phyloP scores from a whole-genome alignment of 148 eudicot species.

The Rhododendron mucronatum region DNA sequence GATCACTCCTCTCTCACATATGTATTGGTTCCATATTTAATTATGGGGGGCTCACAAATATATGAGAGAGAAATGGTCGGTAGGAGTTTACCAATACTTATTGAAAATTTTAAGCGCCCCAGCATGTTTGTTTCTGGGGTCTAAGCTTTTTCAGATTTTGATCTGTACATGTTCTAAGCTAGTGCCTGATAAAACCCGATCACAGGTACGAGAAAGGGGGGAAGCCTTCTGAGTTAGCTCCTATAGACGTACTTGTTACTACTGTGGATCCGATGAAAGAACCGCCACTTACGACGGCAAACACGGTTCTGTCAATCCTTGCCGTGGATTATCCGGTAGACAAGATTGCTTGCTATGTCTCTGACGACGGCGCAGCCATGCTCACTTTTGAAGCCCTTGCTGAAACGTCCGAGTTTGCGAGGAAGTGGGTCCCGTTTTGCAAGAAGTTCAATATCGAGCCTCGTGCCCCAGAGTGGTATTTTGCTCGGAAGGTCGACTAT shows the following conservation, averaged over 20 bases:
- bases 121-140: background rate
- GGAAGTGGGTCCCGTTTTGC: conserved; percentile 94
- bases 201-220: conserved; percentile 97
- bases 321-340: conserved; percentile 95
- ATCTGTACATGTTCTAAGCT: too few species aligned
- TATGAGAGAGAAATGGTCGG: too few species aligned
- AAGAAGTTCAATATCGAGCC: conserved; percentile 86
- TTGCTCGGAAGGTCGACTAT: conserved; percentile 84
- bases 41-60: too few species aligned
- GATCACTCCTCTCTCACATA: too few species aligned
- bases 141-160: background rate
- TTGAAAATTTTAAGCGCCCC: background rate
- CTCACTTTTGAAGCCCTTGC: conserved; percentile 95
- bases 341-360: background rate
- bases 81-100: too few species aligned
- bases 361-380: conserved; percentile 97
- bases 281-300: conserved; percentile 87
- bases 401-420: conserved; percentile 83
- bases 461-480: conserved; percentile 98
- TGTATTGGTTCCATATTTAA: too few species aligned
- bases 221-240: conserved; percentile 84
- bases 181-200: background rate
- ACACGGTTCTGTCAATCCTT: conserved; percentile 90
- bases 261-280: conserved; percentile 95
- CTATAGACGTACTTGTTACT: conserved; percentile 82